Conservation (phyloP, 1,284 basidiomycete genomes). For the Trichosporon inkin region DNA sequence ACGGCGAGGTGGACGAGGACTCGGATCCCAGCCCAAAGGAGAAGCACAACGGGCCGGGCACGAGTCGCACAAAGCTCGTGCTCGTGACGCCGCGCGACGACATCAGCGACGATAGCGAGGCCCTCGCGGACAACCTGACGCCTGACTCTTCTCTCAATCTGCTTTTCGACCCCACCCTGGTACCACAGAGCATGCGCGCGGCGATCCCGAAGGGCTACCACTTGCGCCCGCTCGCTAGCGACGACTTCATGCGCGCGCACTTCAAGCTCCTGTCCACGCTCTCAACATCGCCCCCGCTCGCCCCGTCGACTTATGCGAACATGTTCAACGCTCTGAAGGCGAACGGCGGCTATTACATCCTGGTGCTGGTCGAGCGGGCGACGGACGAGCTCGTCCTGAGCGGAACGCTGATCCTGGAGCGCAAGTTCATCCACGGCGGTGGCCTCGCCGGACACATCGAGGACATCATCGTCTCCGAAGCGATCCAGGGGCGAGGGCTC, state of each 20-base stretch:
- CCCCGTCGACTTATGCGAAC: constrained; percentile 62
- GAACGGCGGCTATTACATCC: constrained; percentile 69
- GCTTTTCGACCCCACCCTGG: constrained; percentile 63
- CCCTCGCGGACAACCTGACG: constrained; percentile 53
- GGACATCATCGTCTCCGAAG: constrained; percentile 90
- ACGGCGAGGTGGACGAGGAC: constrained; percentile 9
- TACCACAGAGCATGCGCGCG: constrained; percentile 49
- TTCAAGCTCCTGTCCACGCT: constrained; percentile 76
- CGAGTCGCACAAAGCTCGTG: not conserved
- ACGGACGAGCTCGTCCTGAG: constrained; percentile 78
- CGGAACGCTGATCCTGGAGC: constrained; percentile 81
- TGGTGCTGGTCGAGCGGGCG: constrained; percentile 73
- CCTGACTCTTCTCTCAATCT: constrained; percentile 68
- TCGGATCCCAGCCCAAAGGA: not conserved
- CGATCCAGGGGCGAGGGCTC: constrained; percentile 79
- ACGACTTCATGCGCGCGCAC: constrained; percentile 80
- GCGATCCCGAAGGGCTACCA: constrained; percentile 30
- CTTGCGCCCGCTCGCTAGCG: constrained; percentile 77
- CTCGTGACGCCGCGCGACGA: constrained; percentile 5
- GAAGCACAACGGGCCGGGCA: not conserved
- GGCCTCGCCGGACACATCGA: constrained; percentile 91
- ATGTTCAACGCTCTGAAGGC: constrained; percentile 58
- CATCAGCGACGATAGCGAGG: constrained; percentile 6
- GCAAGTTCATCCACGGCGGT: constrained; percentile 81
- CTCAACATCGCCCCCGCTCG: constrained; percentile 70